These are phyloP conservation scores for Excoecaria agallocha DNA, from an alignment of 345 rosid species.

Conservation along the genomic window DNA sequence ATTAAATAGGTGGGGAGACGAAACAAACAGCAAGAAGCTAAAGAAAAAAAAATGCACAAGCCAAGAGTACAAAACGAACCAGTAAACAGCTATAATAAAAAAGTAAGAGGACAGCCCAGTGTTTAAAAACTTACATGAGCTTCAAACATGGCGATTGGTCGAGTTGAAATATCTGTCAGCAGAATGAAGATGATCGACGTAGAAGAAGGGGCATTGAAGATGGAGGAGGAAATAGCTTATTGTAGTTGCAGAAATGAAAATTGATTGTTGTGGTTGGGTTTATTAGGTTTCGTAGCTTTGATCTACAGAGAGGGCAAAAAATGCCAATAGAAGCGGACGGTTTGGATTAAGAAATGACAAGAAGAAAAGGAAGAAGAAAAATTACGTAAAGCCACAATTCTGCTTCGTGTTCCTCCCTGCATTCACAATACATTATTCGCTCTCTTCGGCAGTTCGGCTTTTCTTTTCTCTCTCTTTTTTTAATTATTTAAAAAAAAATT, in stretches of 20 bases:
- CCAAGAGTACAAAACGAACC: not conserved
- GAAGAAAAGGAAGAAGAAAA: not conserved
- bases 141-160: conserved; percentile 69
- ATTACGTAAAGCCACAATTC: not conserved
- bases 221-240: not conserved
- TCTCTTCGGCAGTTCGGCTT: not conserved
- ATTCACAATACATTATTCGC: not conserved
- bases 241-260: not conserved
- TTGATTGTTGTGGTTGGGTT: not conserved
- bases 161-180: conserved; percentile 5
- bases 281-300: conserved; percentile 20
- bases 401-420: not conserved
- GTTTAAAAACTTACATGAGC: conserved; percentile 59
- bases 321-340: conserved; percentile 39
- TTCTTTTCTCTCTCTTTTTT: not conserved
- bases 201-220: conserved; percentile 30
- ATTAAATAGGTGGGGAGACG: too few species aligned
- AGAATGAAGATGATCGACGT: conserved; percentile 39
- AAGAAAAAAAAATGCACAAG: not conserved
- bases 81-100: not conserved
- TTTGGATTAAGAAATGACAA: conserved; percentile 20
- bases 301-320: conserved; percentile 9
- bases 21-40: not conserved
- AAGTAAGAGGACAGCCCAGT: not conserved
- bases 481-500: too few species aligned